phyloP scores from a whole-genome alignment of 2,329 filamentous ascomycete species.

The Neurospora sp. region DNA sequence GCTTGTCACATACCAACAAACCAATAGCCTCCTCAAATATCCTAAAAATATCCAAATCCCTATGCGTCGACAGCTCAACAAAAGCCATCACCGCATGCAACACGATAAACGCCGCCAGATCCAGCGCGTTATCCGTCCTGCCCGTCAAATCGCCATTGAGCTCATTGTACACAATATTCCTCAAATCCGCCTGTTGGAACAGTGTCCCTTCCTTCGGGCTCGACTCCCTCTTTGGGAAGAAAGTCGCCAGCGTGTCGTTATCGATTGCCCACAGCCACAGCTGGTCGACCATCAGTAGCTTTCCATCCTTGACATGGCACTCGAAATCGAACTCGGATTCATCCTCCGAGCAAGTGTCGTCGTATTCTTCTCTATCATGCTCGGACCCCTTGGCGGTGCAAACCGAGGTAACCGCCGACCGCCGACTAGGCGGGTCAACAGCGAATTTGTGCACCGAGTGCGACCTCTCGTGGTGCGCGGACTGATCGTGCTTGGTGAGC shows the following conservation, averaged over 20 bases:
- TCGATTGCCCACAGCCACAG: constrained; percentile 53
- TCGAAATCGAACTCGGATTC: constrained; percentile 21
- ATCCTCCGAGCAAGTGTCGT: constrained; percentile 20
- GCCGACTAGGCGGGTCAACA: neutral
- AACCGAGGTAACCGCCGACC: constrained; percentile 1
- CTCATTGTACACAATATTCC: constrained; percentile 56
- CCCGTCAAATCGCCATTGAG: constrained; percentile 54
- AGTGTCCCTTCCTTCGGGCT: constrained; percentile 43
- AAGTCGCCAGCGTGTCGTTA: constrained; percentile 40
- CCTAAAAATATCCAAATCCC: constrained; percentile 51
- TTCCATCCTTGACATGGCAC: constrained; percentile 31
- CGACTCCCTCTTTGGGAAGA: constrained; percentile 45
- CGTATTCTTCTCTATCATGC: neutral
- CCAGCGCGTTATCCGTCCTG: constrained; percentile 50
- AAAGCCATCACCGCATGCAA: constrained; percentile 53
- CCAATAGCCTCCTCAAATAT: constrained; percentile 59
- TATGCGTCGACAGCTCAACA: constrained; percentile 48
- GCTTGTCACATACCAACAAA: constrained; percentile 36
- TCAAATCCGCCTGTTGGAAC: constrained; percentile 50
- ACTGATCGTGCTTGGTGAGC: constrained; percentile 39
- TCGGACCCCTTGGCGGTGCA: constrained; percentile 4
- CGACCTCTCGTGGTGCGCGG: neutral
- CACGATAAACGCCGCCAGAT: constrained; percentile 52
- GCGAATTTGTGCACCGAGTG: neutral
- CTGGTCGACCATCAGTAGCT: constrained; percentile 58